phyloP scores from a whole-genome alignment of 2,329 filamentous ascomycete genomes.

The Madurella fahalii region DNA sequence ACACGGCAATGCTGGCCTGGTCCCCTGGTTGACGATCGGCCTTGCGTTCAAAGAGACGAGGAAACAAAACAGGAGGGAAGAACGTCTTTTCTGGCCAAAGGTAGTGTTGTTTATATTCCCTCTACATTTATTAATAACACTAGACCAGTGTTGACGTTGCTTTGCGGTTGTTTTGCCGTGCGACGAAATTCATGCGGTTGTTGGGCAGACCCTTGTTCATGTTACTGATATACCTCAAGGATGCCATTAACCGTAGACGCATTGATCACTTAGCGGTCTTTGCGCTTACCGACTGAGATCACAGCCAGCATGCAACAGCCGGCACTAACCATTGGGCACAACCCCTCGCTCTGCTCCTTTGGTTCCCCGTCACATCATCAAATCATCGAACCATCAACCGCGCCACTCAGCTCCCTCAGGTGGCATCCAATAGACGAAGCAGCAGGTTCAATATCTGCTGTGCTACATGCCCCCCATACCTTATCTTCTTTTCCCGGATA shows the following conservation, averaged over 20 bases:
- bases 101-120: neutral
- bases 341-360: neutral
- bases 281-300: neutral
- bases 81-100: neutral
- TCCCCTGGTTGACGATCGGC: neutral
- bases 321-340: neutral
- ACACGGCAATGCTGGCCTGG: neutral
- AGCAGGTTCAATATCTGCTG: too few species aligned
- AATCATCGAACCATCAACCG: neutral
- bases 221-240: slow-evolving; percentile 9
- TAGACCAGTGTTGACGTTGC: neutral
- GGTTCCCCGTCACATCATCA: neutral
- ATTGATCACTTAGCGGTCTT: neutral
- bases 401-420: too few species aligned
- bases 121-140: neutral
- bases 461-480: too few species aligned
- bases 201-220: slow-evolving; percentile 1
- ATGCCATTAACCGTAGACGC: neutral
- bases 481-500: too few species aligned
- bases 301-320: neutral
- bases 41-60: neutral
- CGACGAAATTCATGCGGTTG: slow-evolving; percentile 22
- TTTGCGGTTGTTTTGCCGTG: slow-evolving; percentile 13
- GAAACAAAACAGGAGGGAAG: neutral
- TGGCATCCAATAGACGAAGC: too few species aligned